Base-by-base conservation (phyloP, 2,329 filamentous ascomycete species). In the Ascochyta fabae region DNA sequence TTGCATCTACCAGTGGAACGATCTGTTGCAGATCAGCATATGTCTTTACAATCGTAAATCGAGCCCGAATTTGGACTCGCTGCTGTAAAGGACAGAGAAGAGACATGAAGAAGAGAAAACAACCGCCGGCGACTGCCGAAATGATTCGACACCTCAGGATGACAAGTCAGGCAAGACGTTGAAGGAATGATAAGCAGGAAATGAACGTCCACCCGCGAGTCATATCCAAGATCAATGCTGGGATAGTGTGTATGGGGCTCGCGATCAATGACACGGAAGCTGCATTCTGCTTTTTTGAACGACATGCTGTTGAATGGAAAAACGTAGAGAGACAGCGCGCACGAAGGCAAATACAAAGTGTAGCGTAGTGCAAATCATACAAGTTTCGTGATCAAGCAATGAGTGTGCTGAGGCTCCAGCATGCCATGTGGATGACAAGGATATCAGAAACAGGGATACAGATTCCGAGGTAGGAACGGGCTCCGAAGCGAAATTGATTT, bases 381-480 rank as follows among this genome's bases (percentile, higher is more conserved):
- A 19, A 19, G 19, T 3, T 19, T 19, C 19, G 19, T 19, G 19
- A 19, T 19, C 19, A 13, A 24, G 22, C 13, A 15, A 19, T 22
- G 16, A n/a, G 23, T 33, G 9, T 45, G 34, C 15, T 29, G 15
- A 19, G 13, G 60, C 59, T 63, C 64, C 61, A 46, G 61, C 56
- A 29, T 16, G 68, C 71, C 72, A 74, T 72, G 69, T 73, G 70
- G 69, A 53, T 29, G 60, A 57, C 69, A 72, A 65, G 70, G 68
- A 72, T 73, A 58, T 6, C 24, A 26, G 8, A 8, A 26, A 26
- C n/a, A 41, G 40, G 44, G 49, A 27, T 53, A 24, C 40, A 34
- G 49, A 48, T 46, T 39, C 43, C 39, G 40, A 47, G 36, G 53
- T 43, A 53, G 59, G 62, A 52, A 64, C 52, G 59, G 48, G 60